Evolutionary conservation across 176 grass and related monocot species (phyloP), one percentile per base, ranked within the genome.

Genomic region (Pontederia paniculata): DNA sequence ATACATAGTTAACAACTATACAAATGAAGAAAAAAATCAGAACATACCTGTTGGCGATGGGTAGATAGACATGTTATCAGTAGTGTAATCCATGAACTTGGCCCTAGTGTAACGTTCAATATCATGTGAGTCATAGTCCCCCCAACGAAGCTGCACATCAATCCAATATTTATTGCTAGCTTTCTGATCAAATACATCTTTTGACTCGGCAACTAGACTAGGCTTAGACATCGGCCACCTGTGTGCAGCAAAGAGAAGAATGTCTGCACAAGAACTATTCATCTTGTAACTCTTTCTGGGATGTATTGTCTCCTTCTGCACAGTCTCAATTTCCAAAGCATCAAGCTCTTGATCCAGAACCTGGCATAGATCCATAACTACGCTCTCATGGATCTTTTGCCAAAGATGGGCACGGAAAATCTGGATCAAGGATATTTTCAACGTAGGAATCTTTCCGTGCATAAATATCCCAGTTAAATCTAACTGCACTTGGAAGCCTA

Each of bases 321-420:
- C 91, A 44, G 91, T 97, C 62, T 97, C 91, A 74, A 97, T 97
- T 82, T 97, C 91, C 62, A 97, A 42, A 8, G 91, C 83, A 79
- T 97, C 86, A 59, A 97, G 77, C 55, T 97, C 91, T 63, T 97
- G 91, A 74, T 97, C 91, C 66, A 97, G 66, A 73, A 97, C 91
- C 69, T 97, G 91, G 77, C 91, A 97, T 70, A 97, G 91, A 81
- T 97, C 91, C 91, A 97, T 97, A 70, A 97, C 86, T 81, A 97
- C 91, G 84, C 86, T 90, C 79, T 97, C 91, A 63, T 97, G 91
- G 66, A 97, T 81, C 80, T 97, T 97, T 68, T 97, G 91, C 91
- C 91, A 97, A 44, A 97, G 80, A 86, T 97, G 91, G 44, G 91
- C 91, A 48, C 91, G 85, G 74, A 97, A 97, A 62, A 97, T 97